Conservation (phyloP, 1,284 basidiomycete species). For the Pterulicium gracile region DNA sequence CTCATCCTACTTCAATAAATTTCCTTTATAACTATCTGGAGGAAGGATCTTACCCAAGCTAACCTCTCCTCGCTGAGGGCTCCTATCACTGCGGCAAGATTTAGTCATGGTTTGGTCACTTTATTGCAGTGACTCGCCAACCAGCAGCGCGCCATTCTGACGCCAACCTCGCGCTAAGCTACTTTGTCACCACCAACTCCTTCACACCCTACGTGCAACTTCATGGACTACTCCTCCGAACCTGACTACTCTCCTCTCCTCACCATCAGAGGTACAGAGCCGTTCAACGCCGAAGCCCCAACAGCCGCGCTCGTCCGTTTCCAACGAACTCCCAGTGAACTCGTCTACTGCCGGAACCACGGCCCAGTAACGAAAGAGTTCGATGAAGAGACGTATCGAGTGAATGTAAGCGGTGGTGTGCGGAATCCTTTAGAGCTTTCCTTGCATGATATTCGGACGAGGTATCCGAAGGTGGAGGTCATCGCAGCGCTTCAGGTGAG, state of each 20-base stretch:
- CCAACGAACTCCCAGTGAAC: slow-evolving; percentile 41
- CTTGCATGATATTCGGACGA: slow-evolving; percentile 29
- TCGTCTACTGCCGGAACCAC: slow-evolving; percentile 53
- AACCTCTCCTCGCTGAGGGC: too few species aligned
- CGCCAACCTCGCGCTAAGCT: too few species aligned
- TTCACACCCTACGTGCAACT: too few species aligned
- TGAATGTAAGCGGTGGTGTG: too few species aligned
- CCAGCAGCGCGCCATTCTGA: too few species aligned
- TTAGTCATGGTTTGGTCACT: too few species aligned
- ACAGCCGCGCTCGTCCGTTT: slow-evolving; percentile 41
- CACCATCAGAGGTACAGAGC: slow-evolving; percentile 31
- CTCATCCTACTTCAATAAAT: too few species aligned
- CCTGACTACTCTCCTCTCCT: slow-evolving; percentile 36
- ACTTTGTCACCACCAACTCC: too few species aligned
- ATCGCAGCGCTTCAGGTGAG: slow-evolving; percentile 46
- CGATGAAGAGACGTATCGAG: slow-evolving; percentile 29
- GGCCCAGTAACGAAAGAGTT: slow-evolving; percentile 43
- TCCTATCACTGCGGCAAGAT: too few species aligned
- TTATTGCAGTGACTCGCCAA: too few species aligned
- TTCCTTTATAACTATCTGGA: too few species aligned
- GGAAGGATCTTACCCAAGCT: too few species aligned
- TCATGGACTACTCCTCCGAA: slow-evolving; percentile 34
- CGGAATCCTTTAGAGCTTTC: slow-evolving; percentile 24
- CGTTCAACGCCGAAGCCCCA: slow-evolving; percentile 51
- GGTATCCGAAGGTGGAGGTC: slow-evolving; percentile 32